Conservation (phyloP, 495 filamentous ascomycete genomes). For the Penicillium chermesinum region DNA sequence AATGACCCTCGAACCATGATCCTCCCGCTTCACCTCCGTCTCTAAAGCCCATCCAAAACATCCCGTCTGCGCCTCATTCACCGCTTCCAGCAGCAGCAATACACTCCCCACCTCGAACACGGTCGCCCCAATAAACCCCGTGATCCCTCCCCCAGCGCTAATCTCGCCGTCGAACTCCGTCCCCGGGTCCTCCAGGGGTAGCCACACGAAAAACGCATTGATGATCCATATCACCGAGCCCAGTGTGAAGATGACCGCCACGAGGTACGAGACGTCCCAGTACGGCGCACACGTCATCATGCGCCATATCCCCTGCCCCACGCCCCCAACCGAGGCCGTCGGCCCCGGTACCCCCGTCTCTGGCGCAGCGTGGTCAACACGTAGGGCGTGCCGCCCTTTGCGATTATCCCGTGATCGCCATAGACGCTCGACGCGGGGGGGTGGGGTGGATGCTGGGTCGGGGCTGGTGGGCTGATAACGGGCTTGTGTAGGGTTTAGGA, state of each 20-base stretch:
- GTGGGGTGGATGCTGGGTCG: not conserved
- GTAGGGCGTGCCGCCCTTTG: slow-evolving; percentile 60
- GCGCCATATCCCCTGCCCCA: slow-evolving; percentile 40
- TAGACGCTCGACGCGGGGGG: slow-evolving; percentile 30
- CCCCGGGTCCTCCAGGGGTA: slow-evolving; percentile 51
- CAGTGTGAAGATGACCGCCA: slow-evolving; percentile 59
- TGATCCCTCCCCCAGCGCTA: slow-evolving; percentile 52
- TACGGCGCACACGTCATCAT: slow-evolving; percentile 57
- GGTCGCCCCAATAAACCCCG: slow-evolving; percentile 64
- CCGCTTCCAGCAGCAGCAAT: slow-evolving; percentile 61
- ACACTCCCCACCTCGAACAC: slow-evolving; percentile 64
- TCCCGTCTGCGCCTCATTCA: slow-evolving; percentile 59
- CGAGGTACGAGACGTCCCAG: slow-evolving; percentile 66
- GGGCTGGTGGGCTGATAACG: slow-evolving; percentile 5
- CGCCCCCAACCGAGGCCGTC: slow-evolving; percentile 39
- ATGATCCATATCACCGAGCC: slow-evolving; percentile 63
- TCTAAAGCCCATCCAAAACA: slow-evolving; percentile 72
- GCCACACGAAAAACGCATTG: slow-evolving; percentile 63
- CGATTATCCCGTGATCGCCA: slow-evolving; percentile 68
- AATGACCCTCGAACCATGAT: slow-evolving; percentile 1
- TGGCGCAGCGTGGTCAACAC: slow-evolving; percentile 32
- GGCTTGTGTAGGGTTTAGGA: slow-evolving; percentile 22
- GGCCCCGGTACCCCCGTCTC: slow-evolving; percentile 32
- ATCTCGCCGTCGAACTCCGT: slow-evolving; percentile 53
- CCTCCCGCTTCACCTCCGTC: slow-evolving; percentile 34